Evolutionary conservation across 805 yeast genomes (phyloP).

Genomic region (Candida easanensis): DNA sequence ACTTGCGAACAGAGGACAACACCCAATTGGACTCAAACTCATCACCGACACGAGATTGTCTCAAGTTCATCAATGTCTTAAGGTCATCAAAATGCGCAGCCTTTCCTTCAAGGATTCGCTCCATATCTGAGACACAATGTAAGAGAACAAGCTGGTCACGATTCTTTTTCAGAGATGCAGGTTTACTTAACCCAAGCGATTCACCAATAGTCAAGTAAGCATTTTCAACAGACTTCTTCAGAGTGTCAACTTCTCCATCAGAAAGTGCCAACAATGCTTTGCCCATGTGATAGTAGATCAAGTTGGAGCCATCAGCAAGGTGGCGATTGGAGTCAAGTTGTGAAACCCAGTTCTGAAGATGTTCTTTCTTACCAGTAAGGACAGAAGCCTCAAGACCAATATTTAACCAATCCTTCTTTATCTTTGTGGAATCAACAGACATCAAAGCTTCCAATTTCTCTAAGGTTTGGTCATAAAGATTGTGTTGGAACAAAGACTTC

Average conservation of each 20-base stretch:
- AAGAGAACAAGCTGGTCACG: constrained; percentile 48
- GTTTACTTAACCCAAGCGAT: constrained; percentile 46
- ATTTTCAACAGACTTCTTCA: constrained; percentile 40
- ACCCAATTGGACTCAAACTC: constrained; percentile 61
- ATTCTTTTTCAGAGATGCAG: constrained; percentile 50
- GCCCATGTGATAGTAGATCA: constrained; percentile 64
- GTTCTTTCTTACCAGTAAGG: constrained; percentile 51
- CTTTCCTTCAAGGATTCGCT: constrained; percentile 17
- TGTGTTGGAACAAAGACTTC: constrained; percentile 72
- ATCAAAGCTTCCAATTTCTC: constrained; percentile 21
- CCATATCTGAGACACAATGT: constrained; percentile 63
- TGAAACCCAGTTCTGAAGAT: constrained; percentile 57
- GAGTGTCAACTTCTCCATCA: constrained; percentile 29
- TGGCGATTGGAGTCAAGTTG: constrained; percentile 43
- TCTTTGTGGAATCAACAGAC: neutral
- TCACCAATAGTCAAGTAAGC: constrained; percentile 62
- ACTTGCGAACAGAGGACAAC: constrained; percentile 55
- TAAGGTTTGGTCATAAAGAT: constrained; percentile 57
- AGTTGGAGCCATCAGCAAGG: constrained; percentile 48
- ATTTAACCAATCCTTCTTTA: constrained; percentile 49
- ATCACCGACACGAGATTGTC: constrained; percentile 38
- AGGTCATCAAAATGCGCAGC: constrained; percentile 2
- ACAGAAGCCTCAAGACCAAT: constrained; percentile 78
- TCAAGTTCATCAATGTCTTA: constrained; percentile 18
- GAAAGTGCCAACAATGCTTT: constrained; percentile 48